phyloP scores from a whole-genome alignment of 2,329 filamentous ascomycete species.

The Grosmannia serpens region DNA sequence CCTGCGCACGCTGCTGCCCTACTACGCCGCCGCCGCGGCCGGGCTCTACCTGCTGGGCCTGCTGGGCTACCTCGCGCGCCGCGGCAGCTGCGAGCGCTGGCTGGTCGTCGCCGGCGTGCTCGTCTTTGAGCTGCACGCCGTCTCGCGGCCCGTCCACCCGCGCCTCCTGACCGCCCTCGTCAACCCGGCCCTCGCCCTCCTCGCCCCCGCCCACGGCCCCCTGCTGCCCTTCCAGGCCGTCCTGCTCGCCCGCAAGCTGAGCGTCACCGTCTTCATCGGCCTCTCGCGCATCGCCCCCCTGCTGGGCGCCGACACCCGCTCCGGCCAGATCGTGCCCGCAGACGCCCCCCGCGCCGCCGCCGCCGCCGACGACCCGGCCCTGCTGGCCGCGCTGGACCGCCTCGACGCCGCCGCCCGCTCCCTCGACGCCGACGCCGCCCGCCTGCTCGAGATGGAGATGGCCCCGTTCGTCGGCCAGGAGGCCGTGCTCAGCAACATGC shows the following conservation, averaged over 20 bases:
- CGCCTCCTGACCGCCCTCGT: constrained; percentile 20
- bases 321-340: constrained; percentile 14
- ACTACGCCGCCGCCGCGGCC: constrained; percentile 47
- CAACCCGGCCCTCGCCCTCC: constrained; percentile 22
- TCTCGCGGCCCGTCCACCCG: constrained; percentile 43
- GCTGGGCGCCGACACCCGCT: constrained; percentile 29
- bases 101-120: constrained; percentile 41
- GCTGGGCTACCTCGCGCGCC: constrained; percentile 57
- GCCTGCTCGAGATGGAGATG: constrained; percentile 66
- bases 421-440: constrained; percentile 56
- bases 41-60: constrained; percentile 51
- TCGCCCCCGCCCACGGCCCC: constrained; percentile 36
- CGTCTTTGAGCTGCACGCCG: constrained; percentile 44
- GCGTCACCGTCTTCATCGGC: constrained; percentile 71
- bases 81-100: constrained; percentile 57
- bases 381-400: constrained; percentile 51
- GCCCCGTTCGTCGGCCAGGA: constrained; percentile 69
- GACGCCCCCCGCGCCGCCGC: constrained; percentile 9
- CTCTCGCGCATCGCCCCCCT: constrained; percentile 70
- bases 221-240: constrained; percentile 82
- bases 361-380: constrained; percentile 31
- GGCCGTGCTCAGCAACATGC: constrained; percentile 50
- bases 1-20: constrained; percentile 37
- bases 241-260: constrained; percentile 60
- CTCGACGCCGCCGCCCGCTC: constrained; percentile 48